Evolutionary conservation across 2,329 filamentous ascomycete genomes (phyloP).

Genomic region (Aspergillus costaricaensis): DNA sequence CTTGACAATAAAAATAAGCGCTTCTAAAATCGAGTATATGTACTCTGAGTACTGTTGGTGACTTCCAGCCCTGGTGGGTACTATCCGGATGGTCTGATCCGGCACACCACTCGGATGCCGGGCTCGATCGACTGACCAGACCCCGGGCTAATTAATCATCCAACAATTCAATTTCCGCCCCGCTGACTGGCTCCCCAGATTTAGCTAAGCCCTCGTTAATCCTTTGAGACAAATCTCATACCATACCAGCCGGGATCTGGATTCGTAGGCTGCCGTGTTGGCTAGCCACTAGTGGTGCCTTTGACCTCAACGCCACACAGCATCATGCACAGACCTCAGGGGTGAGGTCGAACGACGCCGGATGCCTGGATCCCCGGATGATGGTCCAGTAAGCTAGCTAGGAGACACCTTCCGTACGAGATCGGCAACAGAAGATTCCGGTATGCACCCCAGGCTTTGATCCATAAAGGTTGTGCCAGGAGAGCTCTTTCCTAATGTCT

Average conservation of each 20-base stretch:
- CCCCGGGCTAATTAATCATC: conserved; percentile 5
- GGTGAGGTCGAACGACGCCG: conserved; percentile 4
- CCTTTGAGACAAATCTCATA: background rate
- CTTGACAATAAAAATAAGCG: background rate
- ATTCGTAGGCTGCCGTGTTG: background rate
- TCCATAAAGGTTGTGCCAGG: background rate
- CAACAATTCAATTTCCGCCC: conserved; percentile 4
- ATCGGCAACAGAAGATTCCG: background rate
- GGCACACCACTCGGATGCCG: conserved; percentile 26
- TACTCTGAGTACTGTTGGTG: background rate
- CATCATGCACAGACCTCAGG: background rate
- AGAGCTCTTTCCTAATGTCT: too few species aligned
- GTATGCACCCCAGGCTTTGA: background rate
- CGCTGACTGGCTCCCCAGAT: conserved; percentile 1
- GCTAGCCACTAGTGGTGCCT: background rate
- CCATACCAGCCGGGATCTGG: background rate
- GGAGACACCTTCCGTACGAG: background rate
- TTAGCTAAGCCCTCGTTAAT: background rate
- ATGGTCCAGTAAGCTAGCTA: background rate
- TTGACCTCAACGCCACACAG: background rate
- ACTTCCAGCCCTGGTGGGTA: background rate
- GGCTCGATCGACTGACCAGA: conserved; percentile 14
- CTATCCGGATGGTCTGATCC: conserved; percentile 24
- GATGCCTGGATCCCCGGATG: background rate
- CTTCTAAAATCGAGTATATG: conserved; percentile 4